Base-by-base conservation (phyloP, 2,329 filamentous ascomycete genomes). In the Phialocephala subalpina region DNA sequence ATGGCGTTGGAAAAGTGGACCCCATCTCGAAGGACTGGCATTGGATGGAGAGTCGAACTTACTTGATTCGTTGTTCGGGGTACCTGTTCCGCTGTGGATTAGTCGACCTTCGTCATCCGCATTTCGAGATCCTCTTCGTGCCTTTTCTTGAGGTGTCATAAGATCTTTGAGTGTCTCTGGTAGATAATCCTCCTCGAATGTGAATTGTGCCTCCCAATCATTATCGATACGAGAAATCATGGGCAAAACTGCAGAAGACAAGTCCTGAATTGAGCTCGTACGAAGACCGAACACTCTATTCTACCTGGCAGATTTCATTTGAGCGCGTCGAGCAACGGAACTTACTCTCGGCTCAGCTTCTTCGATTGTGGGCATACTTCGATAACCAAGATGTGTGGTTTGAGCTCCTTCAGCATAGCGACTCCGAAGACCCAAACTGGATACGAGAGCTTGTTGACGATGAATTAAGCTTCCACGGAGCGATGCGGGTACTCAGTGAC, bases 111-210 rank as follows among this genome's bases (percentile, higher is more conserved):
- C 78, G 29, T 87, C 85, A 45, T 84, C 83, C n/a, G 88, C 86
- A n/a, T 76, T 60, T 80, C 83, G 59, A 84, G 88, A 90, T 14
- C 88, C 87, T 58, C 89, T 81, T 12, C 89, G 82, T 12, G 87
- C 89, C 76, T 90, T 90, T 74, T 91, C 89, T 16, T 87, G 86
- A 0, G 88, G 87, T 3, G 89, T 91, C 70, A 91, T 78, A 14
- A 91, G 81, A 67, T 91, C 88, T 72, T 89, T 87, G 40, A 90
- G 80, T 64, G 88, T 86, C 67, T 87, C 91, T 0, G 95, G 96
- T 11, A 98, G 84, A 73, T 96, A 92, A 74, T 97, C 94, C 74
- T 97, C 94, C 77, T 97, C 93, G 73, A 96, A 95, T 35, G 90
- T 87, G 74, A 97, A 96, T 63, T 86, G 84, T 63, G 83, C 78